A percentile compares a stretch with the other conserved stretches of the same genome.
phyloP scores from a whole-genome alignment of 169 alveolate genomes.

The Plasmodium gonderi region DNA sequence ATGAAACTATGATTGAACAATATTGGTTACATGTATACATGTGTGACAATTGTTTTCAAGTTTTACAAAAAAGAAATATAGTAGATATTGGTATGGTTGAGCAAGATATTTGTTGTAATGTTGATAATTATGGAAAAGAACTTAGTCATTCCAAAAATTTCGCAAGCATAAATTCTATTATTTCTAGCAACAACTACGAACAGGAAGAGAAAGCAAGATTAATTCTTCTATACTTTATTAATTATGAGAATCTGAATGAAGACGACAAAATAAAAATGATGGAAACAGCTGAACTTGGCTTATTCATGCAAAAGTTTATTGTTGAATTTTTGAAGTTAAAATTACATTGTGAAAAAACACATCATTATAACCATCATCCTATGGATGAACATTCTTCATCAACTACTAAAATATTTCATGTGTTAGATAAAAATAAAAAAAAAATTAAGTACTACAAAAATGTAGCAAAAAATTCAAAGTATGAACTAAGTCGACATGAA shows the following conservation, averaged over 20 bases:
- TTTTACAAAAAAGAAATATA: constrained; percentile 74
- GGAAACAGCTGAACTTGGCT: constrained; percentile 78
- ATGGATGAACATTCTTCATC: constrained; percentile 8
- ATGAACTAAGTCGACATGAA: constrained; percentile 57
- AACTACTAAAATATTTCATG: not conserved
- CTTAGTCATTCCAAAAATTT: constrained; percentile 67
- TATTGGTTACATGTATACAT: constrained; percentile 87
- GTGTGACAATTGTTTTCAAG: constrained; percentile 81
- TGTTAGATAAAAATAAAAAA: constrained; percentile 32
- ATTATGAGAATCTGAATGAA: constrained; percentile 16
- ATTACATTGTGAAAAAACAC: not conserved
- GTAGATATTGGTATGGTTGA: constrained; percentile 82
- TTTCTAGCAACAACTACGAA: constrained; percentile 34
- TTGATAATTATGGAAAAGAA: constrained; percentile 83
- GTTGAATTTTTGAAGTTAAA: constrained; percentile 14
- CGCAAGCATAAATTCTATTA: constrained; percentile 22
- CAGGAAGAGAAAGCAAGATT: constrained; percentile 67
- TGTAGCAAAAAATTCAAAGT: constrained; percentile 31
- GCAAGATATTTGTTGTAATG: constrained; percentile 83
- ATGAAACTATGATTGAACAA: constrained; percentile 83
- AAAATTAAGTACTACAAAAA: constrained; percentile 38
- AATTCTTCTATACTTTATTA: constrained; percentile 24
- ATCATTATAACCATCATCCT: not conserved
- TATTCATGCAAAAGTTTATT: constrained; percentile 76
- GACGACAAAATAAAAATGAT: constrained; percentile 24